Evolutionary conservation across 805 yeast species (phyloP).

Genomic region (Pichia scutulata): DNA sequence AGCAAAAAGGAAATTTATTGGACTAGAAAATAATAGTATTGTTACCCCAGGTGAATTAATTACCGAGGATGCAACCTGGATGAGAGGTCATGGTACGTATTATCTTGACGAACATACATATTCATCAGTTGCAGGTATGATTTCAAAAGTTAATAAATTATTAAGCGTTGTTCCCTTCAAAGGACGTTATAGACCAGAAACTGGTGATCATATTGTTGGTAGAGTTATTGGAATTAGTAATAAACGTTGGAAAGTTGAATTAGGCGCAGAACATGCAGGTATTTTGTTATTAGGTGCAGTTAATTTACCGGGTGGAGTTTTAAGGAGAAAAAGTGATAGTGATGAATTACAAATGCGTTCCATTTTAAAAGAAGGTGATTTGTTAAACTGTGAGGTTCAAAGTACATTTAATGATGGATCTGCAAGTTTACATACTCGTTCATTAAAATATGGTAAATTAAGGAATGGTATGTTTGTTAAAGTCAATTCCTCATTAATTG

Average conservation of each 20-base stretch:
- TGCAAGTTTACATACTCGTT: slow-evolving; percentile 91
- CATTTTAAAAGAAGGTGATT: slow-evolving; percentile 91
- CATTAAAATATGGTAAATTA: slow-evolving; percentile 89
- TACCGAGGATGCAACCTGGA: slow-evolving; percentile 95
- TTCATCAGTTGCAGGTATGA: slow-evolving; percentile 89
- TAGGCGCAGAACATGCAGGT: slow-evolving; percentile 92
- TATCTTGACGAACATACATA: slow-evolving; percentile 65
- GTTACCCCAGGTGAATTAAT: slow-evolving; percentile 95
- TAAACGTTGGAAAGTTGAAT: slow-evolving; percentile 93
- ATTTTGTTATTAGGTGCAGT: slow-evolving; percentile 90
- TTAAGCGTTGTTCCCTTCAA: slow-evolving; percentile 79
- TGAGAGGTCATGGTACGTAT: slow-evolving; percentile 98
- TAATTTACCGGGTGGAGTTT: slow-evolving; percentile 93
- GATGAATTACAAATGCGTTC: slow-evolving; percentile 96
- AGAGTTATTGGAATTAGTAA: slow-evolving; percentile 90
- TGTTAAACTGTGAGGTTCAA: slow-evolving; percentile 94
- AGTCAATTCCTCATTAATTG: slow-evolving; percentile 76
- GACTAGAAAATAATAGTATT: slow-evolving; percentile 26
- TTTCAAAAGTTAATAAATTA: slow-evolving; percentile 77
- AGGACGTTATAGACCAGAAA: slow-evolving; percentile 86
- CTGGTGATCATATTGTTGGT: slow-evolving; percentile 95
- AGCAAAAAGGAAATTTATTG: slow-evolving; percentile 4
- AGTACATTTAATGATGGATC: slow-evolving; percentile 81
- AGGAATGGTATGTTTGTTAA: slow-evolving; percentile 80
- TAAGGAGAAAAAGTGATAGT: slow-evolving; percentile 87